Conservation (phyloP, 192 early-diverging fungal species). For the Rhizophagus prolifer region DNA sequence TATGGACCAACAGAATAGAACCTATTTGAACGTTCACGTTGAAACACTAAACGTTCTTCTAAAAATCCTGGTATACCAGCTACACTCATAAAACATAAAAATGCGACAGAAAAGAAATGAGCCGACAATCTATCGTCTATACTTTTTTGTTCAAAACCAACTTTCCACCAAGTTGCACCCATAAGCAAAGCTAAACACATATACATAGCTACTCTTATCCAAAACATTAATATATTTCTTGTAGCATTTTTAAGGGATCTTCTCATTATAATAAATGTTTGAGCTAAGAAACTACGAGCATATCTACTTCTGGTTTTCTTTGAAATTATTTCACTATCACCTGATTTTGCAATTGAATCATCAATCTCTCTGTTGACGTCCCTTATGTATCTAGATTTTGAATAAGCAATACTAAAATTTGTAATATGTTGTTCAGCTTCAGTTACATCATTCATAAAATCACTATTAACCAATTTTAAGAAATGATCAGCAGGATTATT, state of each 20-base stretch:
- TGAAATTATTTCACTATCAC: background rate
- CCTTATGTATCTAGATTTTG: background rate
- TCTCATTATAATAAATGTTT: background rate
- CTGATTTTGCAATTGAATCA: background rate
- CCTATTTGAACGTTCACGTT: conserved; percentile 9
- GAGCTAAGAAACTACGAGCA: conserved; percentile 3
- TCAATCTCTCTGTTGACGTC: no score
- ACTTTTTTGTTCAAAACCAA: conserved; percentile 6
- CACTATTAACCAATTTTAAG: conserved; percentile 33
- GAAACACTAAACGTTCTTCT: conserved; percentile 18
- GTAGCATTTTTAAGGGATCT: background rate
- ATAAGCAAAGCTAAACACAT: conserved; percentile 6
- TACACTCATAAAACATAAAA: conserved; percentile 12
- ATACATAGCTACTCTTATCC: conserved; percentile 20
- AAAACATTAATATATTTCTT: conserved; percentile 17
- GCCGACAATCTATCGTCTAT: conserved; percentile 1
- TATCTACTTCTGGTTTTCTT: background rate
- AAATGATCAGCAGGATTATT: conserved; percentile 45
- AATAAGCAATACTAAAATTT: background rate
- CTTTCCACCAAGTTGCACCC: conserved; percentile 15
- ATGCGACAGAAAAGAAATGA: conserved; percentile 26
- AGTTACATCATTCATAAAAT: conserved; percentile 16
- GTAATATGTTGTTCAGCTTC: conserved; percentile 7
- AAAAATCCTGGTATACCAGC: conserved; percentile 24
- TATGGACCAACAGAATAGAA: conserved; percentile 25